phyloP scores from a whole-genome alignment of 345 rosid genomes.

The Mercurialis annua region DNA sequence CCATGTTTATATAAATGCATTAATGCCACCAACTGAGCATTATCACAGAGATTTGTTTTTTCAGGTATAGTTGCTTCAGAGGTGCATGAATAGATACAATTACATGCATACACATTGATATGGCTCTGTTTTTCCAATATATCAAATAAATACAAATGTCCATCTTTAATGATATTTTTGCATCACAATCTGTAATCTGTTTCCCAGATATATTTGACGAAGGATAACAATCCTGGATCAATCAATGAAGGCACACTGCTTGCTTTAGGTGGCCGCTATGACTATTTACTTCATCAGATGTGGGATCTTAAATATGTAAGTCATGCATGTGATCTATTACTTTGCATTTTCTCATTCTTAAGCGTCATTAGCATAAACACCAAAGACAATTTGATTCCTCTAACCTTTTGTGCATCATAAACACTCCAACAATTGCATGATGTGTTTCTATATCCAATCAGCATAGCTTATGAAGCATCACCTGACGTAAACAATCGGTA shows the following conservation, averaged over 20 bases:
- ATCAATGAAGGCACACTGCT: conserved; percentile 68
- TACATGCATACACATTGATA: background rate
- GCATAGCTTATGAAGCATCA: background rate
- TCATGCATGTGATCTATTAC: conserved; percentile 26
- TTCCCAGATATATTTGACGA: conserved; percentile 59
- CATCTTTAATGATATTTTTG: background rate
- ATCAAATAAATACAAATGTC: background rate
- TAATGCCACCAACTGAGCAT: conserved; percentile 88
- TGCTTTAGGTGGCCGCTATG: conserved; percentile 95
- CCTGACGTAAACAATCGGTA: background rate
- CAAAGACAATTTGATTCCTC: background rate
- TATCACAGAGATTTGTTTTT: conserved; percentile 79
- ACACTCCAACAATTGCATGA: background rate
- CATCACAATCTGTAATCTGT: conserved; percentile 1
- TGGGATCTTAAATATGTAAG: conserved; percentile 64
- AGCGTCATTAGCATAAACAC: background rate
- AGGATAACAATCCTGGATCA: conserved; percentile 67
- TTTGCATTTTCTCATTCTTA: background rate
- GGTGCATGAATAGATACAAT: background rate
- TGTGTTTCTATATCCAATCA: background rate
- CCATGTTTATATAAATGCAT: conserved; percentile 67
- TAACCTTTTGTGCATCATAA: background rate
- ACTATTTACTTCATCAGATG: conserved; percentile 71
- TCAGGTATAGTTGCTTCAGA: conserved; percentile 47
- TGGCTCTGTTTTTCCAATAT: background rate